These are phyloP conservation scores for Rhododendron molle DNA, from an alignment of 148 eudicot species.

Conservation along the genomic window DNA sequence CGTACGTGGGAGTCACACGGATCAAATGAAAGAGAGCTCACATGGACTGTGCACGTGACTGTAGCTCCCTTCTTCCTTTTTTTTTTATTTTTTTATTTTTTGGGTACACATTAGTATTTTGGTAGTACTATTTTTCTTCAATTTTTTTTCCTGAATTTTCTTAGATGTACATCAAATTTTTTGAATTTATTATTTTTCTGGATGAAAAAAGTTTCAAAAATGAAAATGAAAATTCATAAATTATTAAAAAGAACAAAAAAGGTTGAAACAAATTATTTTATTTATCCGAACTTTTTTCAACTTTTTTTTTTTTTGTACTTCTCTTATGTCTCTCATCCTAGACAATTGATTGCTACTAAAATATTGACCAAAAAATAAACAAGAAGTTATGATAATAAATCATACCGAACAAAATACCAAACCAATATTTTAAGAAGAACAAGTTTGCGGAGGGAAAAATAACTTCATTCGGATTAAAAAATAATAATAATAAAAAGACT, in stretches of 20 bases:
- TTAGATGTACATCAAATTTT: background rate
- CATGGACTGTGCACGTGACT: background rate
- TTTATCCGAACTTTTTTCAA: background rate
- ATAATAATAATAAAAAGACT: no score
- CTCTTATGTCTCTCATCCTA: no score
- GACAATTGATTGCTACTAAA: background rate
- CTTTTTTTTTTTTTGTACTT: no score
- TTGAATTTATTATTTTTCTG: background rate
- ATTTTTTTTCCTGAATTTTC: no score
- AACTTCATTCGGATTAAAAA: background rate
- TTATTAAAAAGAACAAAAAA: background rate
- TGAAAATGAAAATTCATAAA: no score
- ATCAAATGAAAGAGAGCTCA: background rate
- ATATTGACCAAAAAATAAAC: no score
- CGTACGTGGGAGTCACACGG: slow-evolving; percentile 16
- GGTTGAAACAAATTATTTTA: background rate
- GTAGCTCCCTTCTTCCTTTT: background rate
- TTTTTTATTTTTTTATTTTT: no score
- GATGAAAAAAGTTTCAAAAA: background rate
- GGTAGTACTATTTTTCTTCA: background rate
- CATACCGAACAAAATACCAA: background rate
- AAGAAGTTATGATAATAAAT: no score
- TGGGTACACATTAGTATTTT: no score
- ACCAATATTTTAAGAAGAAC: background rate
- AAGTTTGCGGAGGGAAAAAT: background rate